A percentile compares a stretch with the other conserved stretches of the same genome.
phyloP scores from a whole-genome alignment of 345 rosid species.

The Acer campestre region DNA sequence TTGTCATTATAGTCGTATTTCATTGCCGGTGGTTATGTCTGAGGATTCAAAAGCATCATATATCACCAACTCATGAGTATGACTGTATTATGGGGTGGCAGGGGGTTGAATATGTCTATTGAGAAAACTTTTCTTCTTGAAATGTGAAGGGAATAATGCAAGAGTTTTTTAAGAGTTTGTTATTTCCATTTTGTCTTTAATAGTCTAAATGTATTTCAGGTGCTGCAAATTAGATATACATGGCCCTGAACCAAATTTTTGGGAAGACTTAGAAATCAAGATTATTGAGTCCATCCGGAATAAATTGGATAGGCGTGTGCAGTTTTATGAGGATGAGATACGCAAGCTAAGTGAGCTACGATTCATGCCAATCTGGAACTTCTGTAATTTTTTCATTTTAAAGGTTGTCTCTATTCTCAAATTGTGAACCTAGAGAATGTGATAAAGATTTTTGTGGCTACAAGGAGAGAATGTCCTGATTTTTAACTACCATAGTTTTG shows the following conservation, averaged over 20 bases:
- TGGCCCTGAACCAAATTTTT: constrained; percentile 76
- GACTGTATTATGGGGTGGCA: neutral
- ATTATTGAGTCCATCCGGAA: constrained; percentile 80
- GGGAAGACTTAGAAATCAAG: constrained; percentile 94
- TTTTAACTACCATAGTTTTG: neutral
- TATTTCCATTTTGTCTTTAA: constrained; percentile 8
- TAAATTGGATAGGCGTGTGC: constrained; percentile 87
- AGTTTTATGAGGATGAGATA: constrained; percentile 95
- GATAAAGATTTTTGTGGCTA: constrained; percentile 16
- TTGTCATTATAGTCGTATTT: neutral
- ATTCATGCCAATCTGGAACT: constrained; percentile 94
- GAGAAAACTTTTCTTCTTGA: neutral
- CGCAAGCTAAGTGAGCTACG: constrained; percentile 94
- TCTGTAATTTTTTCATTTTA: constrained; percentile 92
- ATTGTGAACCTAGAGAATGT: constrained; percentile 21
- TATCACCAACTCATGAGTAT: neutral
- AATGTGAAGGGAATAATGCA: neutral
- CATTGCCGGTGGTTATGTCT: neutral
- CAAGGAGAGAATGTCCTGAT: constrained; percentile 15
- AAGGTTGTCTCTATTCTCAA: constrained; percentile 65
- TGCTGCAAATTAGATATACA: constrained; percentile 92
- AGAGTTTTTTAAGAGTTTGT: neutral
- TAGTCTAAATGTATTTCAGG: constrained; percentile 54
- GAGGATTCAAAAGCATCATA: constrained; percentile 1
- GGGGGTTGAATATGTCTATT: neutral